Percentiles rank a stretch among this genome's conserved stretches.
Evolutionary conservation across 176 grass and related monocot genomes (phyloP).

Genomic region (Lolium multiflorum): DNA sequence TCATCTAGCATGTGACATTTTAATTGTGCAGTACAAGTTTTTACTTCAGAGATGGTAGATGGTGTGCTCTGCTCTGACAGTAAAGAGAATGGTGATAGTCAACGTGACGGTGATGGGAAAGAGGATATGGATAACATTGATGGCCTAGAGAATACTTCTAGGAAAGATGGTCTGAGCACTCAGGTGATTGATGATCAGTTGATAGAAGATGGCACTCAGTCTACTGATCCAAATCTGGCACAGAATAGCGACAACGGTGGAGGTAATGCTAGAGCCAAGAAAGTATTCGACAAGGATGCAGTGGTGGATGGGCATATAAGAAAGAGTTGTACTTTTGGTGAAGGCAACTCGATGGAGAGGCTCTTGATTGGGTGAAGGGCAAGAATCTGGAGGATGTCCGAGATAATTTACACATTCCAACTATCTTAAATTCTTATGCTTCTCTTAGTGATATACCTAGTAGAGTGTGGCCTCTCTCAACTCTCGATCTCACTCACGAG

Average conservation of each 20-base stretch:
- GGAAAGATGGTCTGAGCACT: neutral
- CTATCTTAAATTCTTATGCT: too few relatives aligned
- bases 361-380: neutral
- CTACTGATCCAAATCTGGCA: neutral
- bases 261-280: too few relatives aligned
- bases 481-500: too few relatives aligned
- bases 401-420: neutral
- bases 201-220: neutral
- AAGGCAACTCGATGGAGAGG: slow-evolving; percentile 1
- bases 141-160: neutral
- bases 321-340: neutral
- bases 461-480: neutral
- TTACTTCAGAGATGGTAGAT: too few relatives aligned
- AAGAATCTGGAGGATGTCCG: neutral
- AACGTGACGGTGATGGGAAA: neutral
- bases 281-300: neutral
- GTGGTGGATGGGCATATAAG: neutral
- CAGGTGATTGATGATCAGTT: neutral
- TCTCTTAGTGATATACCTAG: neutral
- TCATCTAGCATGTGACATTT: neutral
- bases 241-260: too few relatives aligned
- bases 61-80: too few relatives aligned
- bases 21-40: neutral
- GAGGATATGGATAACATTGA: neutral
- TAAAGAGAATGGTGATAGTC: neutral